phyloP scores from a whole-genome alignment of 1,139 yeast genomes.

The Candida tropicalis region DNA sequence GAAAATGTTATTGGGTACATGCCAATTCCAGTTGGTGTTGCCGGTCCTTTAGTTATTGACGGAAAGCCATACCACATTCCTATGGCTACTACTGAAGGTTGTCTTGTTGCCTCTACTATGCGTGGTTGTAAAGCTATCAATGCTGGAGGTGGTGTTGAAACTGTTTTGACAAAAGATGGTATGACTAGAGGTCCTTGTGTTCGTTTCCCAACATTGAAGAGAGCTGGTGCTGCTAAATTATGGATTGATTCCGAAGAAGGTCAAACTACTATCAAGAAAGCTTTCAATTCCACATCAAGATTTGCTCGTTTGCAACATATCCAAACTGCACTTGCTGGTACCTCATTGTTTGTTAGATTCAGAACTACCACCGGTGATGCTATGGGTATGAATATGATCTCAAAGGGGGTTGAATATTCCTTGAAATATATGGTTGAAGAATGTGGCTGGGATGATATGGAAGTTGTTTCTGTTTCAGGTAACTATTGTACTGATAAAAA shows the following conservation, averaged over 20 bases:
- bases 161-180: conserved; percentile 93
- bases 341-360: conserved; percentile 82
- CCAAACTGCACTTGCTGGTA: conserved; percentile 96
- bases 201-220: conserved; percentile 71
- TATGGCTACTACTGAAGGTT: conserved; percentile 99
- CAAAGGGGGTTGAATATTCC: conserved; percentile 93
- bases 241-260: conserved; percentile 98
- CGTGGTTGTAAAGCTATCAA: conserved; percentile 99
- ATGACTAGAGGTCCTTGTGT: conserved; percentile 99
- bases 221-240: conserved; percentile 93
- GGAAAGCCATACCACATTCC: conserved; percentile 88
- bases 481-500: conserved; percentile 97
- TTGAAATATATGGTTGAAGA: conserved; percentile 83
- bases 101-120: conserved; percentile 97
- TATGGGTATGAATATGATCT: conserved; percentile 99
- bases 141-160: conserved; percentile 93
- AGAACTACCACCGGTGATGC: conserved; percentile 99
- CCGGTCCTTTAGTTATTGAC: conserved; percentile 93
- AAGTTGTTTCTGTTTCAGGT: conserved; percentile 89
- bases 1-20: conserved; percentile 96
- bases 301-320: conserved; percentile 92
- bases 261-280: conserved; percentile 75
- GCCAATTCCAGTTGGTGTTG: conserved; percentile 97
- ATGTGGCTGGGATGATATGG: conserved; percentile 94
- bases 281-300: conserved; percentile 95